Evolutionary conservation across 129 eudicot species (phyloP).

Genomic region (Lactuca saligna): DNA sequence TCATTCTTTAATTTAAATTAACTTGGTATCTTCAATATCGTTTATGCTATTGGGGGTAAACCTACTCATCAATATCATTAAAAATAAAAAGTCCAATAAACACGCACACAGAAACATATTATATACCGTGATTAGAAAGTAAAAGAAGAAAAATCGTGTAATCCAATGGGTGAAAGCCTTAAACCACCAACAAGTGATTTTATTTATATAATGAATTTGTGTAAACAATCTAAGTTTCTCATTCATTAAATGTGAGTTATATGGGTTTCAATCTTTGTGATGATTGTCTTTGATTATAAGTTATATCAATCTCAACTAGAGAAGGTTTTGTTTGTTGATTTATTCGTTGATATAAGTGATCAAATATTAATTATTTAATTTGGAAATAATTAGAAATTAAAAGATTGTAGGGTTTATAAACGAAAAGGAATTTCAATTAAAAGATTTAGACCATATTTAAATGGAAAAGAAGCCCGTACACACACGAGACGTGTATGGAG

Average conservation of each 20-base stretch:
- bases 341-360: too few species aligned
- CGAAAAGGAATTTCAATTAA: background rate
- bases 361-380: too few species aligned
- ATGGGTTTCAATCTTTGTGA: background rate
- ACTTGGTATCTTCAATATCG: constrained; percentile 1
- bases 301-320: too few species aligned
- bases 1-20: background rate
- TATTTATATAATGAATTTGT: background rate
- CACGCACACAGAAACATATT: constrained; percentile 2
- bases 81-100: constrained; percentile 11
- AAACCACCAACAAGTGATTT: background rate
- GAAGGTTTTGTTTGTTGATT: too few species aligned
- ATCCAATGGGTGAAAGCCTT: background rate
- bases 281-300: too few species aligned
- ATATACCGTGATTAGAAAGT: constrained; percentile 2
- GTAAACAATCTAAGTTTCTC: background rate
- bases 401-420: background rate
- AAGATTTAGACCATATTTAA: constrained; percentile 8
- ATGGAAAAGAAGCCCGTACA: constrained; percentile 18
- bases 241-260: background rate
- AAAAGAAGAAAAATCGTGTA: background rate
- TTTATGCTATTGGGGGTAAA: constrained; percentile 12
- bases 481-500: constrained; percentile 29
- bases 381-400: background rate
- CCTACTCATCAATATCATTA: constrained; percentile 14